A percentile compares a stretch with the other conserved stretches of the same genome.
These are phyloP conservation scores for Erysimum cheiranthoides DNA, from an alignment of 345 rosid genomes.

Conservation along the genomic window DNA sequence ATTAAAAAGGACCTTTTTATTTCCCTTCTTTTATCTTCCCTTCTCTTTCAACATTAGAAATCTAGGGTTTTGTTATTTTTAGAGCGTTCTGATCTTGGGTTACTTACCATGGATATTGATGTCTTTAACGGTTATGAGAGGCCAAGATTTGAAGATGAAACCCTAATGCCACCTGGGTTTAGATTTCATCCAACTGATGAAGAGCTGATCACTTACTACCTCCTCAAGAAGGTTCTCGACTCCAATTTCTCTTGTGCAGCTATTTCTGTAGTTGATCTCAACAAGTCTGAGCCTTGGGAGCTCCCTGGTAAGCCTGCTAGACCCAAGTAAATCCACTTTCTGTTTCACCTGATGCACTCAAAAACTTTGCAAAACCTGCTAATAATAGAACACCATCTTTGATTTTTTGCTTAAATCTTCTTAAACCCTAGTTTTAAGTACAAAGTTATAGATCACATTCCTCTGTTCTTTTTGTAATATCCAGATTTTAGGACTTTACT, in stretches of 20 bases:
- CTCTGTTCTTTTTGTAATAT: conserved; percentile 1
- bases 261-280: conserved; percentile 87
- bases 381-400: neutral
- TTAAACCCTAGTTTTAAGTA: neutral
- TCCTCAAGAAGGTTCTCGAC: conserved; percentile 82
- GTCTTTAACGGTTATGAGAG: conserved; percentile 50
- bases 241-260: conserved; percentile 73
- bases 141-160: conserved; percentile 43
- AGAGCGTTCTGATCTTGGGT: neutral
- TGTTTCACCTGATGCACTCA: neutral
- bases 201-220: conserved; percentile 89
- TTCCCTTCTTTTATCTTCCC: neutral
- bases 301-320: conserved; percentile 66
- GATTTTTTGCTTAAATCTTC: neutral
- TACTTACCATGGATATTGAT: conserved; percentile 55
- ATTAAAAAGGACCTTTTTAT: conserved; percentile 32
- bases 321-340: neutral
- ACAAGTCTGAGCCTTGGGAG: conserved; percentile 99
- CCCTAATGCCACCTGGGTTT: conserved; percentile 85
- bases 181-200: conserved; percentile 96
- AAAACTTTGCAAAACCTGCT: neutral
- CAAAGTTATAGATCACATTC: neutral
- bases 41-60: conserved; percentile 7
- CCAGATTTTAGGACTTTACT: neutral
- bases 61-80: conserved; percentile 28